Evolutionary conservation across 768 basidiomycete genomes (phyloP), one percentile per base, ranked within the genome.

Genomic region (Leucocoprinus leucothites): DNA sequence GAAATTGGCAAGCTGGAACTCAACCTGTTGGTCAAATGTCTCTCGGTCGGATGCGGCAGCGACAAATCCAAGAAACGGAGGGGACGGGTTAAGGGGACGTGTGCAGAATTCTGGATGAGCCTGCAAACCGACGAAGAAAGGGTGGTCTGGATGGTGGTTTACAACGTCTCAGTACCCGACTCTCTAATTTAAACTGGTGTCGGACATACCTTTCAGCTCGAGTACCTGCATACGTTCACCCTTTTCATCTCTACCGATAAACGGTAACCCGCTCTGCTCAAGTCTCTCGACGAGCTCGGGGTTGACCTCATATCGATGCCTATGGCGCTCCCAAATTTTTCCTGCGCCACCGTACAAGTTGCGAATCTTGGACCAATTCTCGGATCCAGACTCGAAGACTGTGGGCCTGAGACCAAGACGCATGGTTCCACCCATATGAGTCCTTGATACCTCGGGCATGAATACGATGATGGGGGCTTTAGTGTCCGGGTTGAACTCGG

Each of bases 391-490:
- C 54, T 87, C 82, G 68, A 98, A 98, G 45, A 98, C 81, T 1
- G 96, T 99, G 3, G 96, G 94, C n/a, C 96, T 85, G 40, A 98
- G 78, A 21, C 97, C 97, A n/a, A 98, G 82, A 11, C 97, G 87
- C 97, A 99, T 99, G n/a, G 96, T 99, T 19, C 97, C 97, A 49
- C 97, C 97, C 84, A 98, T 93, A 60, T 98, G 94, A 11, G 95
- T 98, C 67, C 88, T 89, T 9, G 94, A 97, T 62, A 99, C 91
- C 69, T 99, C 97, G 16, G 97, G 97, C 97, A 99, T 99, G 81
- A 95, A 98, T 62, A 98, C 80, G 70, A 98, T 78, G 53, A 94
- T 78, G 0, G 89, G 90, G 60, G 87, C 74, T n/a, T 73, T 68
- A 1, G 86, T 74, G 1, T 82, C 69, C 2, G 81, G 65, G 38